A percentile compares a stretch with the other conserved stretches of the same genome.
Evolutionary conservation across 2,329 filamentous ascomycete species (phyloP).

Genomic region (Penicillium griseofulvum): DNA sequence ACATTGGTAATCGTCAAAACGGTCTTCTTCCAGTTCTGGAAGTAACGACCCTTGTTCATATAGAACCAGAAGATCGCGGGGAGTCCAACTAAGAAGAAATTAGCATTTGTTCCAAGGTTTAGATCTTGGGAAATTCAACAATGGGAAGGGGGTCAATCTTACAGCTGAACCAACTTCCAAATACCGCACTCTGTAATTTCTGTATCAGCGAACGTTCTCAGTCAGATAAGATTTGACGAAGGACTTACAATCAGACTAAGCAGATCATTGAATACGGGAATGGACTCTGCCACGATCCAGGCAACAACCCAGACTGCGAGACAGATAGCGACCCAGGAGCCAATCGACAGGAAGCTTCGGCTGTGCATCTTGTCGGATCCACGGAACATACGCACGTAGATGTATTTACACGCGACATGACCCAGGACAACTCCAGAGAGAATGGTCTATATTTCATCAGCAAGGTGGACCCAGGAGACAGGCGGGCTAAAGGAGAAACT

Average conservation of each 20-base stretch:
- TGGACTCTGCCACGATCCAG: constrained; percentile 66
- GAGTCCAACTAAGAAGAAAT: constrained; percentile 34
- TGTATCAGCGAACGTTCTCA: constrained; percentile 6
- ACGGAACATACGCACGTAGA: constrained; percentile 63
- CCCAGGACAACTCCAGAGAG: constrained; percentile 69
- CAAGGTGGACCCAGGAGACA: background rate
- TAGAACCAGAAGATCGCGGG: constrained; percentile 39
- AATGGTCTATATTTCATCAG: constrained; percentile 49
- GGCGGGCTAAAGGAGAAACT: constrained; percentile 1
- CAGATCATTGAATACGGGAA: constrained; percentile 66
- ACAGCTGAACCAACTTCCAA: constrained; percentile 65
- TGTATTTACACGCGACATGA: constrained; percentile 63
- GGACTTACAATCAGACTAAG: constrained; percentile 56
- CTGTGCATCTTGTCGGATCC: constrained; percentile 55
- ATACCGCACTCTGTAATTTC: constrained; percentile 49
- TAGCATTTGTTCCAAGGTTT: background rate
- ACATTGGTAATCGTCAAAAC: constrained; percentile 27
- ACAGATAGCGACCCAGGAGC: constrained; percentile 59
- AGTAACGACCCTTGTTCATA: constrained; percentile 34
- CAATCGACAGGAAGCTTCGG: constrained; percentile 50
- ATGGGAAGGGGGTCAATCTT: background rate
- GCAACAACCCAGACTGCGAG: constrained; percentile 57
- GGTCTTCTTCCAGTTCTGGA: constrained; percentile 30
- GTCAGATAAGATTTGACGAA: background rate
- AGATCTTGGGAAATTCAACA: background rate